Percentiles rank a stretch among this genome's conserved stretches.
Conservation (phyloP, 1,284 basidiomycete species). For the Ustilago trichophora region DNA sequence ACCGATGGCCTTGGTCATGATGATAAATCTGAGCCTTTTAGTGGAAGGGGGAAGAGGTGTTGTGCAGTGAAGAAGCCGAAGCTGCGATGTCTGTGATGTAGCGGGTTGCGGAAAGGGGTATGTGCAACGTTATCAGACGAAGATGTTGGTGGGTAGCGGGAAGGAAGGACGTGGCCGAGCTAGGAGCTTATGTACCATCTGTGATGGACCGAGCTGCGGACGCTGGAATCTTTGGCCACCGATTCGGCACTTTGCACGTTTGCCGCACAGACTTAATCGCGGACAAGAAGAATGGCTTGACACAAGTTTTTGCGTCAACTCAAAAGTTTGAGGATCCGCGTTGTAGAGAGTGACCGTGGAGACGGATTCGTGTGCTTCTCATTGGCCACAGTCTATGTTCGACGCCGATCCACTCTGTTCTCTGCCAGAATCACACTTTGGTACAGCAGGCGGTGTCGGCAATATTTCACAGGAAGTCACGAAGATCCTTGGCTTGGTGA, state of each 20-base stretch:
- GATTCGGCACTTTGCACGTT: background rate
- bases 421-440: too few species aligned
- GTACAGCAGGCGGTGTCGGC: too few species aligned
- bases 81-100: conserved; percentile 26
- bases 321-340: background rate
- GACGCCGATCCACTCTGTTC: conserved; percentile 31
- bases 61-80: conserved; percentile 3
- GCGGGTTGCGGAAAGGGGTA: conserved; percentile 34
- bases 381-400: conserved; percentile 3
- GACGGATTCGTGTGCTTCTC: background rate
- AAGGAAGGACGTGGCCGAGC: background rate
- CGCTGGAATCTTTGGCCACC: conserved; percentile 14
- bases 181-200: conserved; percentile 37
- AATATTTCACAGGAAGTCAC: too few species aligned
- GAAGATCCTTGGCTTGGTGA: conserved; percentile 10
- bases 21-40: conserved; percentile 28
- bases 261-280: conserved; percentile 8
- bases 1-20: conserved; percentile 80
- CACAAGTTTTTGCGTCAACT: conserved; percentile 25
- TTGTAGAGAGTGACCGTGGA: too few species aligned
- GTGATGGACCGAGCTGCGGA: background rate
- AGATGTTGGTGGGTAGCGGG: conserved; percentile 3
- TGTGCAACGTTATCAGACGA: conserved; percentile 42
- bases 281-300: conserved; percentile 3
- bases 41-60: conserved; percentile 2